These are phyloP conservation scores for Neurospora hispaniola DNA, from an alignment of 495 filamentous ascomycete species.

Conservation along the genomic window DNA sequence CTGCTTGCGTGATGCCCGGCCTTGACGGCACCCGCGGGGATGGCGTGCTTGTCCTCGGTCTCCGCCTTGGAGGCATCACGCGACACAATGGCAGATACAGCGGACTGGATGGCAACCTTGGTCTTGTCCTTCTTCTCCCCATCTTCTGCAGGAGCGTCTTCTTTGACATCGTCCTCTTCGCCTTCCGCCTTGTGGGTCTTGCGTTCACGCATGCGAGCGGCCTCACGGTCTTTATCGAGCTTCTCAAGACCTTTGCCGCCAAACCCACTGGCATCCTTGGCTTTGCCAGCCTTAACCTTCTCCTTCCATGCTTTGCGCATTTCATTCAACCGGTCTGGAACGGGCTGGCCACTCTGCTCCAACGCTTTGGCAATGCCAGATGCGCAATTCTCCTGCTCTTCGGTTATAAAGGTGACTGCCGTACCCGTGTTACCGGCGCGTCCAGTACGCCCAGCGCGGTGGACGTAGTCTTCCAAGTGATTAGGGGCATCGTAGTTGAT, in stretches of 20 bases:
- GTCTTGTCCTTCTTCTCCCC: constrained; percentile 50
- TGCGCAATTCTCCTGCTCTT: constrained; percentile 83
- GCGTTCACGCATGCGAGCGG: constrained; percentile 70
- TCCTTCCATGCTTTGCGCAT: constrained; percentile 62
- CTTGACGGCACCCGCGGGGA: constrained; percentile 48
- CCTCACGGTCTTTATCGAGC: constrained; percentile 82
- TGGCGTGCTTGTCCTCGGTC: constrained; percentile 41
- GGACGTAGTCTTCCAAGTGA: constrained; percentile 96
- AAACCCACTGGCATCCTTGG: constrained; percentile 80
- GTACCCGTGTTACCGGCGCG: constrained; percentile 91
- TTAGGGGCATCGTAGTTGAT: constrained; percentile 96
- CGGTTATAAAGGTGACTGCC: constrained; percentile 87
- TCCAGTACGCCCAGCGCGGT: constrained; percentile 88
- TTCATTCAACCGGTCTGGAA: constrained; percentile 56
- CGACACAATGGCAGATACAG: constrained; percentile 45
- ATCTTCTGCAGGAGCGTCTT: constrained; percentile 53
- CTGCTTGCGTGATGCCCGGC: constrained; percentile 33
- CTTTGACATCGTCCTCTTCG: constrained; percentile 76
- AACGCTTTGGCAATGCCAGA: constrained; percentile 87
- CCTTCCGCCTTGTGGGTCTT: constrained; percentile 86
- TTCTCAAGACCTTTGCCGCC: constrained; percentile 90
- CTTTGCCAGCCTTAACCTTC: constrained; percentile 87
- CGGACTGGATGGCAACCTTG: constrained; percentile 50
- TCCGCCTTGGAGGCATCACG: constrained; percentile 28
- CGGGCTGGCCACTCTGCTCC: constrained; percentile 74